Evolutionary conservation across 2,329 filamentous ascomycete genomes (phyloP), one percentile per base, ranked within the genome.

Genomic region (Aureobasidium mangrovei): DNA sequence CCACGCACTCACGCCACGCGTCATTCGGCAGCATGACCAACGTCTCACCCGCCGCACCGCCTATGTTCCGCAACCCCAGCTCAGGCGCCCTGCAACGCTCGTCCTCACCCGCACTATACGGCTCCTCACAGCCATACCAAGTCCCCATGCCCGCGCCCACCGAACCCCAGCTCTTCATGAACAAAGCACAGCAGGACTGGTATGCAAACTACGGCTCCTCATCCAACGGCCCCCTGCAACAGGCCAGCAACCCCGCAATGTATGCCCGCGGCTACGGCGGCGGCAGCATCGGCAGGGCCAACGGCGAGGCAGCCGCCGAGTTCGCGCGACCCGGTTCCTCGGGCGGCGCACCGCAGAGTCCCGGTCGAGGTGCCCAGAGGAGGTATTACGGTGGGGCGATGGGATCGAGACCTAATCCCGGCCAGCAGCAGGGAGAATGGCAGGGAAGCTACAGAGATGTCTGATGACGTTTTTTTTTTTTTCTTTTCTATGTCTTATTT

Each of bases 21-120:
- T 47, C 43, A 10, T 42, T 48, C 7, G 36, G 29, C 24, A 53
- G 49, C 26, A 43, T 53, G 49, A 53, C 49, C 40, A 44, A 43
- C 2, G 40, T 36, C 7, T 40, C 41, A 43, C 29, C 40, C 10
- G 31, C 39, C 12, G 32, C 39, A 31, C 49, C 40, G n/a, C 49
- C 49, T 8, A 3, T 53, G 7, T 53, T 28, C 27, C 49, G 49
- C 7, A 53, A 53, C 9, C 12, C 39, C 8, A 43, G 39, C 39
- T 53, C 49, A 4, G 49, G 49, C 1, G 40, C 39, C 26, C 7
- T 53, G n/a, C 49, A 53, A 9, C 39, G 39, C 2, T 43, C 49
- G 0, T 53, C 49, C 1, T 29, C 24, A 18, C 40, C 49, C 0
- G 36, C 40, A 2, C 36, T 53, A 40, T 53, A 53, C 12, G 49